phyloP scores from a whole-genome alignment of 2,329 filamentous ascomycete species.

The Aspergillus jensenii region DNA sequence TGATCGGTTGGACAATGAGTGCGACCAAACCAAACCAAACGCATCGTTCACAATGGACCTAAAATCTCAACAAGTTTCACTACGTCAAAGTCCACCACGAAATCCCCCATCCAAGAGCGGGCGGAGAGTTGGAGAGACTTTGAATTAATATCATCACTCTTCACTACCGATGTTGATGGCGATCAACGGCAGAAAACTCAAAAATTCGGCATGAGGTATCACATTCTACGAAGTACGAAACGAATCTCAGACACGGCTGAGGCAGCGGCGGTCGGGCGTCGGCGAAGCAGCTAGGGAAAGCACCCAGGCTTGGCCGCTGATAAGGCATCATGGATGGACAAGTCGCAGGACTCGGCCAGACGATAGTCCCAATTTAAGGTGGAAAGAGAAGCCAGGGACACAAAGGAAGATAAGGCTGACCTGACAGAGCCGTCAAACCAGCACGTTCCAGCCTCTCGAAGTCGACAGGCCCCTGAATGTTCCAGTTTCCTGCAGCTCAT shows the following conservation, averaged over 20 bases:
- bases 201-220: slow-evolving; percentile 3
- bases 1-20: not conserved
- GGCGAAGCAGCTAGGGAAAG: not conserved
- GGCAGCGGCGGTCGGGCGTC: not conserved
- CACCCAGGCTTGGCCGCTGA: too few species aligned
- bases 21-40: not conserved
- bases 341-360: too few species aligned
- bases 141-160: too few species aligned
- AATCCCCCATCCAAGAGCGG: not conserved
- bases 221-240: not conserved
- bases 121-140: not conserved
- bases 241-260: not conserved
- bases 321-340: too few species aligned
- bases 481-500: too few species aligned
- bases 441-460: too few species aligned
- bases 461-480: too few species aligned
- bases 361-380: too few species aligned
- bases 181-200: not conserved
- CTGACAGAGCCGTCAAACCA: too few species aligned
- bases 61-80: not conserved
- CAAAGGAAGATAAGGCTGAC: too few species aligned
- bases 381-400: too few species aligned
- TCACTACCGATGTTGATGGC: not conserved
- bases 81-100: not conserved
- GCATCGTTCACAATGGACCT: not conserved